phyloP scores from a whole-genome alignment of 1,284 basidiomycete genomes.

The Marasmius sp. region DNA sequence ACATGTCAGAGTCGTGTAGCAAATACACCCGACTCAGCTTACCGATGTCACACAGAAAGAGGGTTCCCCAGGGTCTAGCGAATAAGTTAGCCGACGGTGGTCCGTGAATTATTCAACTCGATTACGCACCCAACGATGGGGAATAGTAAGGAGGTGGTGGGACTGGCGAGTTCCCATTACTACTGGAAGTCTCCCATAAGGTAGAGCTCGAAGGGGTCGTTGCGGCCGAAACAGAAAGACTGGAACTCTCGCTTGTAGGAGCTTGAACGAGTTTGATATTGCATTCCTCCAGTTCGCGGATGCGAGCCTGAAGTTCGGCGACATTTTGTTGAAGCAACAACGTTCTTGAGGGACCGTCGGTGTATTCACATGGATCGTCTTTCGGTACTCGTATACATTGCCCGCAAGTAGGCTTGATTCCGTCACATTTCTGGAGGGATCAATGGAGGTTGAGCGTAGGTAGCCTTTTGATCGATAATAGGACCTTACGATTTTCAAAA shows the following conservation, averaged over 20 bases:
- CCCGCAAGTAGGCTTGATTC: constrained; percentile 20
- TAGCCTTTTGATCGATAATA: not conserved
- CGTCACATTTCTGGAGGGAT: constrained; percentile 20
- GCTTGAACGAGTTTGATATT: not conserved
- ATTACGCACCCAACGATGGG: not conserved
- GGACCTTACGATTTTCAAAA: not conserved
- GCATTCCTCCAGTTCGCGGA: constrained; percentile 16
- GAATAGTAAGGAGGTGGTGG: not conserved
- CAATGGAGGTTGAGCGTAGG: not conserved
- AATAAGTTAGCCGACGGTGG: not conserved
- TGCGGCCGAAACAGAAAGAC: not conserved
- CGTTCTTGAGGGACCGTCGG: constrained; percentile 20
- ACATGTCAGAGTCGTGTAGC: not conserved
- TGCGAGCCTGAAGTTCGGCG: constrained; percentile 16
- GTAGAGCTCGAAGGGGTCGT: constrained; percentile 3
- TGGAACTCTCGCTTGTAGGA: not conserved
- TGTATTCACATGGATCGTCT: constrained; percentile 23
- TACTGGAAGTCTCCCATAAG: not conserved
- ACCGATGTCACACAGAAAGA: not conserved
- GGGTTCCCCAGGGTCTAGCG: not conserved
- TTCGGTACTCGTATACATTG: constrained; percentile 17
- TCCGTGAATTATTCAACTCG: not conserved
- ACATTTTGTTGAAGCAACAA: constrained; percentile 18
- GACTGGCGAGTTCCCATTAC: not conserved
- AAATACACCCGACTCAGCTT: not conserved